phyloP scores from a whole-genome alignment of 768 basidiomycete genomes.

The Leucosporidium creatinivorum region DNA sequence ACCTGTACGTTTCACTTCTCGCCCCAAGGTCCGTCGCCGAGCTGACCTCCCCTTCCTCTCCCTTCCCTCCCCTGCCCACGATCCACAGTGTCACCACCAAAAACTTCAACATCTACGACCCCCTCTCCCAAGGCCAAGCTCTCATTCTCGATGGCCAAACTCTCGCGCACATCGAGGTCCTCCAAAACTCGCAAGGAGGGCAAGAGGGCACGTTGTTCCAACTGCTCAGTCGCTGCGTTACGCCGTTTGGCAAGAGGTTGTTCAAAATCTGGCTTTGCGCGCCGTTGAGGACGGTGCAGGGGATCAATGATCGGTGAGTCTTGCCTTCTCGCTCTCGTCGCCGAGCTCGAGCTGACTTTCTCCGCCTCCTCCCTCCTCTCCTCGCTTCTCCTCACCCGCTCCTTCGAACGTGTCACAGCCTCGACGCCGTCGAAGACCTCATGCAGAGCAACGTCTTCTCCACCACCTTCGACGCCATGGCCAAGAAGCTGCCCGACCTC shows the following conservation, averaged over 20 bases:
- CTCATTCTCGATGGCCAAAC: slow-evolving; percentile 90
- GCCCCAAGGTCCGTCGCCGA: neutral
- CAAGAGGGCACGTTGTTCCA: slow-evolving; percentile 77
- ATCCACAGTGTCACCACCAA: slow-evolving; percentile 61
- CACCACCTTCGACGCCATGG: slow-evolving; percentile 62
- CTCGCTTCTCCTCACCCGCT: neutral
- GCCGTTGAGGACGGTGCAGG: slow-evolving; percentile 70
- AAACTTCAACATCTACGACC: slow-evolving; percentile 71
- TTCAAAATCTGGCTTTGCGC: slow-evolving; percentile 96
- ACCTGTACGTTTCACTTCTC: slow-evolving; percentile 47
- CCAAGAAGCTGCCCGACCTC: slow-evolving; percentile 78
- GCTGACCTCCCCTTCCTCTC: no score
- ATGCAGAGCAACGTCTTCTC: slow-evolving; percentile 72
- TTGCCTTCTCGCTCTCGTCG: neutral
- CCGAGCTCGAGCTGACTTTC: slow-evolving; percentile 4
- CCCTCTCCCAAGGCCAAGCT: slow-evolving; percentile 80
- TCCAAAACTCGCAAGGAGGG: slow-evolving; percentile 88
- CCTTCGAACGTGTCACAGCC: slow-evolving; percentile 46
- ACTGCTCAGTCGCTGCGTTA: slow-evolving; percentile 72
- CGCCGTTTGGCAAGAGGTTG: slow-evolving; percentile 90
- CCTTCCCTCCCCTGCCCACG: neutral
- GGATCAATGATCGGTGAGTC: slow-evolving; percentile 78
- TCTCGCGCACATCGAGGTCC: slow-evolving; percentile 85
- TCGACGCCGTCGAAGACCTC: slow-evolving; percentile 90
- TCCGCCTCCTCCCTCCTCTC: slow-evolving; percentile 12